Conservation (phyloP, 257 asterid species). For the Nicotiana otophora region DNA sequence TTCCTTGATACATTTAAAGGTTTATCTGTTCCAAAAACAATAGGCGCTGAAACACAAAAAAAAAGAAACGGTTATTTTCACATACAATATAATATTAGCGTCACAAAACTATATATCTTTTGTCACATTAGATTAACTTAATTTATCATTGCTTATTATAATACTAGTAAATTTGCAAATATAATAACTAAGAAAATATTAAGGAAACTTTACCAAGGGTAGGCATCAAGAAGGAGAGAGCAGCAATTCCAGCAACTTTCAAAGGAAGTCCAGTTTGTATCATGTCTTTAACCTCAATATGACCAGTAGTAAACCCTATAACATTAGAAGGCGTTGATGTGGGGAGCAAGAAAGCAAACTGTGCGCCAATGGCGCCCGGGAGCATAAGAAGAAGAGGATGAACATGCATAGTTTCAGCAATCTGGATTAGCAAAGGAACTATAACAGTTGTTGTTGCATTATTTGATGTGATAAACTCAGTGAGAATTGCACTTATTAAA, state of each 20-base stretch:
- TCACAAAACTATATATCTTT: neutral
- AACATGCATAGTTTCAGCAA: conserved; percentile 48
- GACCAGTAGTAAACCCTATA: conserved; percentile 82
- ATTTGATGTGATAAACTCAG: conserved; percentile 86
- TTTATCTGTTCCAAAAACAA: conserved; percentile 56
- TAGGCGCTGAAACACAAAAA: conserved; percentile 46
- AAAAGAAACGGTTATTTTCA: too few relatives aligned
- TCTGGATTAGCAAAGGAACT: conserved; percentile 59
- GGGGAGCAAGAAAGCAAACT: conserved; percentile 61
- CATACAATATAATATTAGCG: neutral
- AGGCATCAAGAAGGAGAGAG: conserved; percentile 69
- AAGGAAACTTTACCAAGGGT: conserved; percentile 56
- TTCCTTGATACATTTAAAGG: conserved; percentile 18
- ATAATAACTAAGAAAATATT: too few relatives aligned
- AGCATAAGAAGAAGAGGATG: conserved; percentile 72
- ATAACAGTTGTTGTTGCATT: conserved; percentile 74
- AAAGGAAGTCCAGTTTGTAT: conserved; percentile 51
- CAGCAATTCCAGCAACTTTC: conserved; percentile 49
- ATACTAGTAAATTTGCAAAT: neutral
- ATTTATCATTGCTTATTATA: neutral
- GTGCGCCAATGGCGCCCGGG: conserved; percentile 79
- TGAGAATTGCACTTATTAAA: conserved; percentile 51
- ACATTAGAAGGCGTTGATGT: conserved; percentile 85
- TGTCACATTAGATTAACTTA: neutral
- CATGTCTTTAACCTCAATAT: conserved; percentile 68